Conservation (phyloP, 2,329 filamentous ascomycete genomes). For the Lecanosticta acicola region DNA sequence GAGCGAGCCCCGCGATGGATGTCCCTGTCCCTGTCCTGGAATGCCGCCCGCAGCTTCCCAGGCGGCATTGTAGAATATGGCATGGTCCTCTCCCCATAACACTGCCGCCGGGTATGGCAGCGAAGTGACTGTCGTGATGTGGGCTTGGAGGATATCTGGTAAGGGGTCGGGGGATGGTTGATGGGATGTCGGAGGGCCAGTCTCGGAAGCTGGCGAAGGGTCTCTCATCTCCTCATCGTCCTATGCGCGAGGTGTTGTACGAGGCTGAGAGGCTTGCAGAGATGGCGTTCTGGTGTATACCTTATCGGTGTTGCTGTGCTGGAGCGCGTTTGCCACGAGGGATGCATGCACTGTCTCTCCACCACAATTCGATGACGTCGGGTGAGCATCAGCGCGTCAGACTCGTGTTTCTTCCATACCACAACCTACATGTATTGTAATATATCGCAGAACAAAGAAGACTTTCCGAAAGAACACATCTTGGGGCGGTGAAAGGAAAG, state of each 20-base stretch:
- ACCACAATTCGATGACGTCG: too few relatives aligned
- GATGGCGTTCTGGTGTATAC: not conserved
- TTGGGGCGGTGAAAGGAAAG: not conserved
- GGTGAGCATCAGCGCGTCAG: too few relatives aligned
- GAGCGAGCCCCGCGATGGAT: constrained; percentile 30
- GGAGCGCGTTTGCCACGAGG: too few relatives aligned
- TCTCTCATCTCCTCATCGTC: constrained; percentile 13
- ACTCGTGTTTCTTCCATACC: too few relatives aligned
- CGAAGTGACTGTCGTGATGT: constrained; percentile 32
- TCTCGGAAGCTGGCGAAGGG: constrained; percentile 1
- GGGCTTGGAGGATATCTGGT: constrained; percentile 18
- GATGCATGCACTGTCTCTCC: too few relatives aligned
- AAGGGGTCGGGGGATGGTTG: not conserved
- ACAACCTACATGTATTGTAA: too few relatives aligned
- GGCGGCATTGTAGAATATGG: constrained; percentile 38
- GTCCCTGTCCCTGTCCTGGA: constrained; percentile 32
- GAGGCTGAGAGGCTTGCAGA: not conserved
- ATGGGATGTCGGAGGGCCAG: constrained; percentile 4
- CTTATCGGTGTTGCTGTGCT: too few relatives aligned
- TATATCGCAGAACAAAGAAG: too few relatives aligned
- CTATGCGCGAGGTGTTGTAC: not conserved
- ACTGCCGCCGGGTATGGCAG: constrained; percentile 40
- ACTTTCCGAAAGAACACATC: too few relatives aligned
- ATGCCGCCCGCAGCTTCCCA: constrained; percentile 36
- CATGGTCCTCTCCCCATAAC: constrained; percentile 38